Base-by-base conservation (phyloP, 2,329 filamentous ascomycete genomes). In the Penicillium sp. region DNA sequence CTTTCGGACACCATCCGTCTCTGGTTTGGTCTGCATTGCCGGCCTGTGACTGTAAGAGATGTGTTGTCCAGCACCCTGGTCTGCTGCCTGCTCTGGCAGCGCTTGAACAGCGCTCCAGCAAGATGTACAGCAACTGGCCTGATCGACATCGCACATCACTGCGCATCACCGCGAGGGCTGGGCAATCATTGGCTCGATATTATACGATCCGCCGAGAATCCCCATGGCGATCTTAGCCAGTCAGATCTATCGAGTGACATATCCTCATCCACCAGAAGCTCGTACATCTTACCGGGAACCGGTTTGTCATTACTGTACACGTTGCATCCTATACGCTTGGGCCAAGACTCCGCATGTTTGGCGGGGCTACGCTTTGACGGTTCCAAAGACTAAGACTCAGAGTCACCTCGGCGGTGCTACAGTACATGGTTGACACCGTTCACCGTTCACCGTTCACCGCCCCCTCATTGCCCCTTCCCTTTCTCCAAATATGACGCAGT, bases 121-220 rank as follows among this genome's bases (percentile, higher is more conserved):
- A 21, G 21, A 28, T 12, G 41, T 28, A 42, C 41, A 42, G 39
- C 49, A 16, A 51, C 51, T 50, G 41, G 52, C 47, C 52, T 51
- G 66, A 69, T 68, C 62, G 59, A 60, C 65, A 64, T 43, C 56
- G 57, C 51, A 52, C 57, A 58, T 63, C 59, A 61, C 62, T 63
- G 53, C 57, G 57, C 44, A 49, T 59, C 57, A 54, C 60, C 58
- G 57, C 57, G 61, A 64, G 58, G 59, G 56, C 56, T 42, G 26
- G 6, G 15, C 43, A 45, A 29, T 62, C 55, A 67, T 69, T 67
- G 65, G 66, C 54, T 54, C 52, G 42, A 63, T 64, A 68, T 64
- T 66, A 58, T 59, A 63, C 65, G 63, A 65, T 56, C 45, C 47
- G 48, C 43, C 24, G 39, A 43, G 33, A 55, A 50, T 42, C 44